phyloP scores from a whole-genome alignment of 139 green algal species.

The Coelastrella sp. region DNA sequence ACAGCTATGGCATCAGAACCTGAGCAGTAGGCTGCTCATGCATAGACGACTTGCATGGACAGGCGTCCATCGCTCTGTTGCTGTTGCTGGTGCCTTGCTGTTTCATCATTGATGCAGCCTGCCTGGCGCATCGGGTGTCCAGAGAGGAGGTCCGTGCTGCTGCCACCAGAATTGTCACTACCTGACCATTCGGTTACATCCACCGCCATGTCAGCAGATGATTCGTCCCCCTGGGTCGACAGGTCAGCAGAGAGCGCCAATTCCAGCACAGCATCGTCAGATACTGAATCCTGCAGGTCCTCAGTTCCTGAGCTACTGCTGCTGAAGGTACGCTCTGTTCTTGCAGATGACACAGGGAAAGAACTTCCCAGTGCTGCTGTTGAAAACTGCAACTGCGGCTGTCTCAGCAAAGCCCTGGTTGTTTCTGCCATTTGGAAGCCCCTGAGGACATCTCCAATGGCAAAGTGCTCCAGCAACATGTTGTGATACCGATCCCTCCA shows the following conservation, averaged over 20 bases:
- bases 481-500: constrained; percentile 27
- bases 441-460: background rate
- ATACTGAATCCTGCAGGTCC: background rate
- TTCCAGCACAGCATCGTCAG: background rate
- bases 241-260: background rate
- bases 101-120: too few relatives aligned
- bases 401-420: background rate
- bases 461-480: constrained; percentile 49
- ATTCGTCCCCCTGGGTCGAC: background rate
- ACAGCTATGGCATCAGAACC: too few relatives aligned
- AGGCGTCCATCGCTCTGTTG: too few relatives aligned
- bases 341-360: background rate
- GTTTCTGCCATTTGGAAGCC: background rate
- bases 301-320: background rate
- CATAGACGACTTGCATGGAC: too few relatives aligned
- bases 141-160: too few relatives aligned
- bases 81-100: too few relatives aligned
- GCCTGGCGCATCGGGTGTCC: too few relatives aligned
- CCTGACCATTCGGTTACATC: too few relatives aligned
- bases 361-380: too few relatives aligned
- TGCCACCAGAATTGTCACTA: too few relatives aligned
- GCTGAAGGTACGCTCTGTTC: background rate
- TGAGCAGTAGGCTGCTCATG: too few relatives aligned
- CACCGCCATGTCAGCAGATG: background rate
- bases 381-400: background rate